Evolutionary conservation across 2,329 filamentous ascomycete genomes (phyloP), one percentile per base, ranked within the genome.

Genomic region (Aspergillus ustus): DNA sequence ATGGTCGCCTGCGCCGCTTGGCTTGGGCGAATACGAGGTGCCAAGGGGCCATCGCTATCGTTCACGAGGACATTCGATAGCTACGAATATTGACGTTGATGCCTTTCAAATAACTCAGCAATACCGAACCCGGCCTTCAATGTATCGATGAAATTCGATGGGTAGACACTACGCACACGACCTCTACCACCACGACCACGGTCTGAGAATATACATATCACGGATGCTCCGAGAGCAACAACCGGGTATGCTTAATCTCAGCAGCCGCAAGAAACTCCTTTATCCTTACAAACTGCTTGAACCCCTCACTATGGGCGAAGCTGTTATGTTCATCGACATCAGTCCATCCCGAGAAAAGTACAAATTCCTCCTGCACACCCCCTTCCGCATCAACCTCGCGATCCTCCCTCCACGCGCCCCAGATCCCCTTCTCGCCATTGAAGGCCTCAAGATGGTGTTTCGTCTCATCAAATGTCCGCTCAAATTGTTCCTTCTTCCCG

Each of bases 331-430:
- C 68, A 37, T 76, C 69, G 1, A 77, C 68, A 11, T 67, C 65
- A 3, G 69, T 68, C 78, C 79, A 82, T 0, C 76, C 76, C 29
- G 63, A 75, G 19, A 82, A 73, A 0, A 81, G 46, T 2, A 82
- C 75, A 66, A 77, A 81, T 52, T 82, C 79, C 13, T 80, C 75
- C 50, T 75, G 73, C 0, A 77, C 81, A 51, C 82, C 79, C 15
- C 80, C 75, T 46, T 75, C 72, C 0, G 65, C 64, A 1, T 67
- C 69, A 29, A 72, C 72, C 9, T 68, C 45, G 3, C 48, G 68
- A 51, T 81, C 79, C 17, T 81, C 63, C 34, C 79, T 71, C 77
- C 76, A 81, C 0, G 78, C 78, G 13, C 75, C 75, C 11, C 70
- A 70, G 37, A 76, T 63, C 2, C 52, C 67, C 5, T 69, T 73